Base-by-base conservation (phyloP, 2,329 filamentous ascomycete species). In the Dryadomyces quercivorus region DNA sequence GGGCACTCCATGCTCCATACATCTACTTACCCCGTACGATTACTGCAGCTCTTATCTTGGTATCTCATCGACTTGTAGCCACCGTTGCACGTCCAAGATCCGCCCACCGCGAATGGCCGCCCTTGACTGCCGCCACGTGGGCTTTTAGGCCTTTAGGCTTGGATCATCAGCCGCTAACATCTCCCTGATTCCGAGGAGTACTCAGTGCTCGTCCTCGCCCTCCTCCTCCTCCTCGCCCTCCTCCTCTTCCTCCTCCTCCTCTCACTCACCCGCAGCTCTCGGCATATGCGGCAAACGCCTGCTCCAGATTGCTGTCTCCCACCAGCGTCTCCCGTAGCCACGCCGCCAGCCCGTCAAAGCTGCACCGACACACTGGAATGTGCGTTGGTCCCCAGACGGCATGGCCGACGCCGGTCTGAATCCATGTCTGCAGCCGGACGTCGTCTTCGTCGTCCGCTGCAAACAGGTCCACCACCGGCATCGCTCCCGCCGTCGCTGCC, bases 351-450 rank as follows among this genome's bases (percentile, higher is more conserved):
- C n/a, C 38, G 40, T 54, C 46, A 3, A 54, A 43, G 13, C 46
- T 44, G 52, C 52, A 54, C 5, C 52, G 38, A 8, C 52, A 54
- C 22, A 54, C 12, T 1, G 52, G 46, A 2, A 54, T 38, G 5
- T 26, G 36, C 10, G 16, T 18, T 6, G 53, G 49, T 1, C 49
- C 49, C 53, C 49, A 51, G 5, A 55, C 49, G 8, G 53, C 43
- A 34, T 52, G 44, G 15, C 49, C 49, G 10, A 6, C 13, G 34
- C 36, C 42, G 8, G 43, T 20, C n/a, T 52, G 48, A 31, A 36
- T 13, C 53, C 53, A 55, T 4, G 15, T 20, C 31, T 51, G 34
- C 34, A 55, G 34, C 26, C 26, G 26, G 1, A 20, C 34, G 2
- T 16, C 18, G 18, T 51, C 47, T 5, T 45, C 47, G 2, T 51